Evolutionary conservation across 805 yeast species (phyloP).

Genomic region (Vanderwaltozyma verrucispora): DNA sequence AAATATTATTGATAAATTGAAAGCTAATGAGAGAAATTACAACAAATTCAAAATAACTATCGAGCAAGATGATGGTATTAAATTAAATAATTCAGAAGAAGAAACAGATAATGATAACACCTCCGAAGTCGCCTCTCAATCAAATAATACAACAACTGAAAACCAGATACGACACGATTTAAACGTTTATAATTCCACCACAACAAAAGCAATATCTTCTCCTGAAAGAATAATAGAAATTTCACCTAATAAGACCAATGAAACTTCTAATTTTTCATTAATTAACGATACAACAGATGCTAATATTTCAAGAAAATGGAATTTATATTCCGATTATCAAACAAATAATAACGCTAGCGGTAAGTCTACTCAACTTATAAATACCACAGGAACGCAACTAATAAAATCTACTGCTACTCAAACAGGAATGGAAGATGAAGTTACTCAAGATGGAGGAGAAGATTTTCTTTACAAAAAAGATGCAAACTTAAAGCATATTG

Average conservation of each 20-base stretch:
- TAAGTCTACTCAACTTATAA: slow-evolving; percentile 15
- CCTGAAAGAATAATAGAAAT: not conserved
- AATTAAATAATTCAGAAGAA: slow-evolving; percentile 1
- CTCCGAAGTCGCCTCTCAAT: too few relatives aligned
- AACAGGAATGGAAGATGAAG: not conserved
- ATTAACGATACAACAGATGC: slow-evolving; percentile 15
- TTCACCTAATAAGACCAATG: not conserved
- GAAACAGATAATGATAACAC: not conserved
- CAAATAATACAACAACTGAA: too few relatives aligned
- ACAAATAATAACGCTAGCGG: slow-evolving; percentile 7
- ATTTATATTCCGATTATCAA: slow-evolving; percentile 5
- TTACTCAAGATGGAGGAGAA: not conserved
- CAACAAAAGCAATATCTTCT: too few relatives aligned
- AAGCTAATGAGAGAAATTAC: slow-evolving; percentile 14
- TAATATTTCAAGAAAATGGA: slow-evolving; percentile 10
- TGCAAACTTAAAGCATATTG: not conserved
- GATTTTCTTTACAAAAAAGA: not conserved
- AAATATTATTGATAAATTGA: slow-evolving; percentile 37
- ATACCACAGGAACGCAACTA: slow-evolving; percentile 7
- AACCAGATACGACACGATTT: too few relatives aligned
- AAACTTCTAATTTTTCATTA: slow-evolving; percentile 4
- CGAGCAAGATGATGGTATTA: not conserved
- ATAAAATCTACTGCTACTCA: slow-evolving; percentile 1
- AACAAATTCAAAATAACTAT: not conserved
- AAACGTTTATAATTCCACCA: too few relatives aligned